Evolutionary conservation across 805 yeast genomes (phyloP).

Genomic region (Lipomyces mesembrius): DNA sequence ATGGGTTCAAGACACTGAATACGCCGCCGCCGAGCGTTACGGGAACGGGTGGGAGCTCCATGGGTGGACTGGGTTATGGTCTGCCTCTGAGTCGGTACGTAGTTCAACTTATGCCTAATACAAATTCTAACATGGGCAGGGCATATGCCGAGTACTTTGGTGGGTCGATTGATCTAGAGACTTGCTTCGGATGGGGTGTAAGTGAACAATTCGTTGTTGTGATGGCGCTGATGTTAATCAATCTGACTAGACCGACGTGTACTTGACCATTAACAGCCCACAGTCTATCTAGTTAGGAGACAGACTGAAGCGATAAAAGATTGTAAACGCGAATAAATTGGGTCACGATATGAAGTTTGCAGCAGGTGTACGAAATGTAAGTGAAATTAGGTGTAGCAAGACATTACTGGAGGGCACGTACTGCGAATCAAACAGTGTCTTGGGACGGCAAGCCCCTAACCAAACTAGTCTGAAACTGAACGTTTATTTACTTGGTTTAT

Average conservation of each 20-base stretch:
- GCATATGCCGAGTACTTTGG: conserved; percentile 76
- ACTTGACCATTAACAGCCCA: conserved; percentile 31
- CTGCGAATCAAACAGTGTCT: too few relatives aligned
- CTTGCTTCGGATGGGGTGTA: conserved; percentile 71
- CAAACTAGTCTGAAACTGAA: too few relatives aligned
- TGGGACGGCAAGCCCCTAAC: too few relatives aligned
- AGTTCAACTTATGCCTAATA: neutral
- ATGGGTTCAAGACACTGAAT: conserved; percentile 58
- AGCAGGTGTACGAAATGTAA: too few relatives aligned
- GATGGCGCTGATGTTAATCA: conserved; percentile 2
- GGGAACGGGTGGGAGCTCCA: conserved; percentile 65
- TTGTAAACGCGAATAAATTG: too few relatives aligned
- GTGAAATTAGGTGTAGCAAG: too few relatives aligned
- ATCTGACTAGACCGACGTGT: conserved; percentile 35
- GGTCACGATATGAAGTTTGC: too few relatives aligned
- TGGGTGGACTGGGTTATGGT: conserved; percentile 98
- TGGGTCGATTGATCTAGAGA: conserved; percentile 69
- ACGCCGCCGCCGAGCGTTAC: conserved; percentile 56
- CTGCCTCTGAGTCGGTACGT: conserved; percentile 65
- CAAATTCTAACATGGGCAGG: conserved; percentile 39
- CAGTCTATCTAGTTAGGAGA: neutral
- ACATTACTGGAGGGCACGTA: too few relatives aligned
- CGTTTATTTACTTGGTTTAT: too few relatives aligned
- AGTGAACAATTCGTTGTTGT: conserved; percentile 5
- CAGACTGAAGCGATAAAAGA: too few relatives aligned